phyloP scores from a whole-genome alignment of 139 green algal species.

The Coelastrella sp. region DNA sequence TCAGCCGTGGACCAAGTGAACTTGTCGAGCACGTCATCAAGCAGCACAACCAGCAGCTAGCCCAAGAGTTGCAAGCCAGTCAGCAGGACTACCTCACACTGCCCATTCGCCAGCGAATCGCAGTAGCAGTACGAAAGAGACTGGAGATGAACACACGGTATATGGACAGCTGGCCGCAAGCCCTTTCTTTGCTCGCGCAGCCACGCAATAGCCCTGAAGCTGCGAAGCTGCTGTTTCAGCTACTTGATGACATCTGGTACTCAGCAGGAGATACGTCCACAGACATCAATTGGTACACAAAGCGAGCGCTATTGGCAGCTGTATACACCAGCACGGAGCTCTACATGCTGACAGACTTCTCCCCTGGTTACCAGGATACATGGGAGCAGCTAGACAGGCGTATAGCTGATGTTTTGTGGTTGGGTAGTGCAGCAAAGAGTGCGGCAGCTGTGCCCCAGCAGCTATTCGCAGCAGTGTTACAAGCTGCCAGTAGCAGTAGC shows the following conservation, averaged over 20 bases:
- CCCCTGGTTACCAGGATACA: constrained; percentile 72
- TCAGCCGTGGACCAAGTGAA: constrained; percentile 55
- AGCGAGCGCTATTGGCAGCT: constrained; percentile 66
- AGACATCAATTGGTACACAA: constrained; percentile 79
- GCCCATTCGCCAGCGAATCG: constrained; percentile 52
- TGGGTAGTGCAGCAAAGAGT: neutral
- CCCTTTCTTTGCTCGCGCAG: constrained; percentile 64
- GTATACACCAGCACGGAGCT: constrained; percentile 77
- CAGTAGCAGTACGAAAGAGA: constrained; percentile 59
- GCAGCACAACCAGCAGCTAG: constrained; percentile 62
- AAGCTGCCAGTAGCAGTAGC: neutral
- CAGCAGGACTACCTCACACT: constrained; percentile 50
- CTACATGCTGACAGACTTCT: constrained; percentile 87
- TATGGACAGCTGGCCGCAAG: constrained; percentile 68
- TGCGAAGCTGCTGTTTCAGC: constrained; percentile 54
- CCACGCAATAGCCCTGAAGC: constrained; percentile 59
- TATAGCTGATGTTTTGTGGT: constrained; percentile 49
- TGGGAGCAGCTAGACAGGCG: constrained; percentile 74
- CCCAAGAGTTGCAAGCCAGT: neutral
- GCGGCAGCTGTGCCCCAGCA: neutral
- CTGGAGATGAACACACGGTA: constrained; percentile 67
- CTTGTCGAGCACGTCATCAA: constrained; percentile 72
- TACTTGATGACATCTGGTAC: constrained; percentile 76
- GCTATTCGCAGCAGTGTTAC: neutral
- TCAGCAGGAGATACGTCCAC: constrained; percentile 72